Percentiles rank a stretch among this genome's conserved stretches.
Conservation (phyloP, 768 basidiomycete species). For the Tylopilus subfusipes region DNA sequence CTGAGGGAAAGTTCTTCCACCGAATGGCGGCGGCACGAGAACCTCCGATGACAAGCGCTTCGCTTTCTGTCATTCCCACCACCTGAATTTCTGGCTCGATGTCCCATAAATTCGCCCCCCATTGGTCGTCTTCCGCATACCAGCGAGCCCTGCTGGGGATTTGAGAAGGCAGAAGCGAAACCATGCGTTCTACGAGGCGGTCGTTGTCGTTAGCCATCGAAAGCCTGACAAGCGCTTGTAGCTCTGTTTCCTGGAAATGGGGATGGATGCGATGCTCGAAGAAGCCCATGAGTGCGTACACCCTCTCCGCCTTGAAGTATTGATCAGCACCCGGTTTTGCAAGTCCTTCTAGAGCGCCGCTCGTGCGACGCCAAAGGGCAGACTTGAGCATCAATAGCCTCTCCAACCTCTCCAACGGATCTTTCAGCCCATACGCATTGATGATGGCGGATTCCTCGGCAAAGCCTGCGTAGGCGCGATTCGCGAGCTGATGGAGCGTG, state of each 20-base stretch:
- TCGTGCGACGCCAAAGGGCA: constrained; percentile 24
- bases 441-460: constrained; percentile 19
- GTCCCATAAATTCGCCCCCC: constrained; percentile 20
- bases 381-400: constrained; percentile 17
- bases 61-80: constrained; percentile 16
- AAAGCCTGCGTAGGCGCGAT: constrained; percentile 15
- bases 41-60: constrained; percentile 22
- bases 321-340: background rate
- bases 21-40: constrained; percentile 22
- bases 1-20: constrained; percentile 22
- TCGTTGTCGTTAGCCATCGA: constrained; percentile 17
- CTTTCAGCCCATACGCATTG: constrained; percentile 17
- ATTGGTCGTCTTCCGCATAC: constrained; percentile 6
- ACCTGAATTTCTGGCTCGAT: constrained; percentile 16
- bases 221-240: constrained; percentile 18
- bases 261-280: constrained; percentile 1
- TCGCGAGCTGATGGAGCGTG: constrained; percentile 24
- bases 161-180: constrained; percentile 12
- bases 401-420: constrained; percentile 24
- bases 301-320: constrained; percentile 18
- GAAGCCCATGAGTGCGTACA: constrained; percentile 27
- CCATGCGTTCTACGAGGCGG: constrained; percentile 19
- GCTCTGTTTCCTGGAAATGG: constrained; percentile 13
- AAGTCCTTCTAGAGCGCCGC: background rate
- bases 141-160: background rate